phyloP scores from a whole-genome alignment of 2,329 filamentous ascomycete species.

The Exophiala lecanii-corni region DNA sequence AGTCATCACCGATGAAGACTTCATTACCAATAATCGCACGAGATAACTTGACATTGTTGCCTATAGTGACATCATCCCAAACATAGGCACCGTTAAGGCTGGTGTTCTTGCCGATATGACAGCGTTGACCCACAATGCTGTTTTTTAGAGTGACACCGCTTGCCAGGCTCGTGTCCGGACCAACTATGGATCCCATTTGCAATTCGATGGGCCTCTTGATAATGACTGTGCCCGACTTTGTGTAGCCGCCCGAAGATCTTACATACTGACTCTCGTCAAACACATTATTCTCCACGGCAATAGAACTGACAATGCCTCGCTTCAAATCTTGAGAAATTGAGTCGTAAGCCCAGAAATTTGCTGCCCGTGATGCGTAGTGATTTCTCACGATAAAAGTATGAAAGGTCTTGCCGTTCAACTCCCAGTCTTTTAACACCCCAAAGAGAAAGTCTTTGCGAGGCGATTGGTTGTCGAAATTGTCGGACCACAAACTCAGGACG shows the following conservation, averaged over 20 bases:
- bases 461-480: slow-evolving; percentile 94
- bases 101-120: slow-evolving; percentile 81
- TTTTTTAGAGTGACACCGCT: slow-evolving; percentile 65
- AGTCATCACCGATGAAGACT: slow-evolving; percentile 65
- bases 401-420: slow-evolving; percentile 95
- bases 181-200: slow-evolving; percentile 67
- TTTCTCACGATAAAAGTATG: slow-evolving; percentile 80
- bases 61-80: slow-evolving; percentile 78
- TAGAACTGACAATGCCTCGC: slow-evolving; percentile 20
- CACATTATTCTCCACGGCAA: slow-evolving; percentile 55
- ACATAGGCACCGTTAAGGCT: slow-evolving; percentile 74
- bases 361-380: slow-evolving; percentile 80
- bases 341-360: slow-evolving; percentile 84
- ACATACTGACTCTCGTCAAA: slow-evolving; percentile 74
- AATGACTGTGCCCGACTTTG: slow-evolving; percentile 63
- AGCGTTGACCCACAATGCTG: slow-evolving; percentile 77
- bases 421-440: slow-evolving; percentile 92
- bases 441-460: slow-evolving; percentile 84
- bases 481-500: slow-evolving; percentile 89
- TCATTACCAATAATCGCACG: slow-evolving; percentile 73
- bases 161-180: slow-evolving; percentile 69
- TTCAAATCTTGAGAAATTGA: slow-evolving; percentile 68
- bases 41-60: slow-evolving; percentile 66
- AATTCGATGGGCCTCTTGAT: slow-evolving; percentile 56
- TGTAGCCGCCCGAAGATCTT: slow-evolving; percentile 63